Percentiles rank a stretch among this genome's conserved stretches.
These are phyloP conservation scores for Athelia psychrophila DNA, from an alignment of 1,284 basidiomycete genomes.

Conservation along the genomic window DNA sequence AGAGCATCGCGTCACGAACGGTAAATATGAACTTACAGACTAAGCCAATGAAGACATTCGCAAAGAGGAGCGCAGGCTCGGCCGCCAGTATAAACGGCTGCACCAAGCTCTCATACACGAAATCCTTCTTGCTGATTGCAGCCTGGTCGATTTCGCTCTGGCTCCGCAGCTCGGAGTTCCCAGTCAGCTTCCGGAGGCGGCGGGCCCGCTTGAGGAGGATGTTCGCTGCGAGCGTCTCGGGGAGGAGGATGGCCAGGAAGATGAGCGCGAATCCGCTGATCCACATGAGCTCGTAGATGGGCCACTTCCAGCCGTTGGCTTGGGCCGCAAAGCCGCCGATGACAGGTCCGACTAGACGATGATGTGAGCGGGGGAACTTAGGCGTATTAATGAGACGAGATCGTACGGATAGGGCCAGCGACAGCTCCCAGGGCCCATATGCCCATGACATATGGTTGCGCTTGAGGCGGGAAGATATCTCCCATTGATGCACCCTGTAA, in stretches of 20 bases:
- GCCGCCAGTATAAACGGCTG: slow-evolving; percentile 37
- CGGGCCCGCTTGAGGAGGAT: slow-evolving; percentile 37
- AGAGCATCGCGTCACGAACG: not conserved
- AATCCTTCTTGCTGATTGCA: slow-evolving; percentile 13
- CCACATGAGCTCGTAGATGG: slow-evolving; percentile 44
- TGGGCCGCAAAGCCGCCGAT: slow-evolving; percentile 33
- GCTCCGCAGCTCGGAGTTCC: slow-evolving; percentile 22
- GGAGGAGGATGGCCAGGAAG: slow-evolving; percentile 43
- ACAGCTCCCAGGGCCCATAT: slow-evolving; percentile 58
- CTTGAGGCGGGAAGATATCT: slow-evolving; percentile 27
- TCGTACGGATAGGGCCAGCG: too few relatives aligned
- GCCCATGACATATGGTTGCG: slow-evolving; percentile 52
- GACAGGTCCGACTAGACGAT: not conserved
- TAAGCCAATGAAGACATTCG: slow-evolving; percentile 43
- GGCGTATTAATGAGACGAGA: too few relatives aligned
- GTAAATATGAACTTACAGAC: slow-evolving; percentile 24
- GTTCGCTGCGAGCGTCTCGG: slow-evolving; percentile 43
- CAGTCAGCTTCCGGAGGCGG: slow-evolving; percentile 23
- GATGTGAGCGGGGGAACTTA: too few relatives aligned
- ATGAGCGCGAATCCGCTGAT: slow-evolving; percentile 25
- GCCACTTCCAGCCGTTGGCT: slow-evolving; percentile 43
- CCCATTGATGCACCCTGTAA: slow-evolving; percentile 17
- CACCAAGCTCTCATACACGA: slow-evolving; percentile 27
- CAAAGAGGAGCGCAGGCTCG: slow-evolving; percentile 38
- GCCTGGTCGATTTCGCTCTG: slow-evolving; percentile 23